Base-by-base conservation (phyloP, 2,329 filamentous ascomycete species). In the Trichoderma sp. region DNA sequence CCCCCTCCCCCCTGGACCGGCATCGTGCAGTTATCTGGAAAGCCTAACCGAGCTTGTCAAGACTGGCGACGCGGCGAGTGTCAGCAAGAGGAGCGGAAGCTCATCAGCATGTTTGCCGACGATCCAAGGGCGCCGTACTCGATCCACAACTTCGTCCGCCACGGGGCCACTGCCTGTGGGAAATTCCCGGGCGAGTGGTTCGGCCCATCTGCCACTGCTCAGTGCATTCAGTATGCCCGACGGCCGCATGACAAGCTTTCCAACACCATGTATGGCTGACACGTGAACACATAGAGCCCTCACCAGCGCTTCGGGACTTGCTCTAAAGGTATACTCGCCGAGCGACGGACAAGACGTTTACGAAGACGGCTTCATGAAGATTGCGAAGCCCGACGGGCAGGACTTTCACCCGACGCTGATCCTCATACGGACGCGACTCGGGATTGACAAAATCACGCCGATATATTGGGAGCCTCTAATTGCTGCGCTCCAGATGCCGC, bases 111-210 rank as follows among this genome's bases (percentile, higher is more conserved):
- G 54, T 99, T 99, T 74, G 92, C 94, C 27, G 95, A 99, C 74
- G 90, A 94, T 70, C 88, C 92, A 2, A 86, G 85, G 71, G 93
- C 95, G 4, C 92, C 93, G 0, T 98, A 97, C 76, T 98, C 94
- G 1, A 93, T 99, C 73, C 95, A 99, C 75, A 92, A 90, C 70
- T 99, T 99, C 75, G 95, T 99, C 39, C 85, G 90, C 64, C 91
- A 97, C 73, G 95, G 95, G 19, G 93, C 93, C 27, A 84, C 86
- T 39, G 90, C 91, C 3, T 99, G 95, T 78, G 94, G 93, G 4
- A 98, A 97, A 79, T 92, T 96, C 75, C 95, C 95, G 0, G 95
- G 95, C 42, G 93, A 98, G 80, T 99, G 95, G 95, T 99, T 99
- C 80, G 95, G 95, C 0, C 95, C 95, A n/a, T 97, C 93, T 19